A percentile compares a stretch with the other conserved stretches of the same genome.
Conservation (phyloP, 2,329 filamentous ascomycete species). For the Metarhizium brunneum region DNA sequence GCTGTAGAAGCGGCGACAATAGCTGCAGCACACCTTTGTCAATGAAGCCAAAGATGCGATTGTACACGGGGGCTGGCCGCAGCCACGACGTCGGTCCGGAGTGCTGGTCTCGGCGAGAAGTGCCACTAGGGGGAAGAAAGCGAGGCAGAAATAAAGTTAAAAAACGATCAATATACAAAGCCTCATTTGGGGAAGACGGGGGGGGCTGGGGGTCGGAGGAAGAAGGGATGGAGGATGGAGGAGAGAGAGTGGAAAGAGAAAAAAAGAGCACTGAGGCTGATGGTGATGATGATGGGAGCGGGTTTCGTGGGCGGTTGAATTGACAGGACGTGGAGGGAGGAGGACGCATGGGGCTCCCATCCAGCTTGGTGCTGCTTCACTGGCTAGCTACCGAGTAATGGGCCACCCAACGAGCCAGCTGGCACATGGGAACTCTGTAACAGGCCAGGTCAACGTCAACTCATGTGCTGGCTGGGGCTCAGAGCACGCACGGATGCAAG, state of each 20-base stretch:
- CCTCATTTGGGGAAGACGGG: slow-evolving; percentile 16
- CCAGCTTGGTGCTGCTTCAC: too few species aligned
- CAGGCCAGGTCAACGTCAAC: too few species aligned
- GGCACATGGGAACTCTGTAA: too few species aligned
- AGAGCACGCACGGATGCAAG: too few species aligned
- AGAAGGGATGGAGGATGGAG: slow-evolving; percentile 10
- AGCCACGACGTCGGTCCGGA: slow-evolving; percentile 1
- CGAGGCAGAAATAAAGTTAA: slow-evolving; percentile 20
- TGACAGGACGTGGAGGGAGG: background rate
- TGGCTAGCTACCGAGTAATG: too few species aligned
- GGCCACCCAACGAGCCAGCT: too few species aligned
- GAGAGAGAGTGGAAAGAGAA: slow-evolving; percentile 10
- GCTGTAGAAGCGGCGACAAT: background rate
- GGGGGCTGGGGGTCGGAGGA: slow-evolving; percentile 11
- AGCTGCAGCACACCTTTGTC: background rate
- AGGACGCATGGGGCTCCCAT: too few species aligned
- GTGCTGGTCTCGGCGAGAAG: slow-evolving; percentile 1
- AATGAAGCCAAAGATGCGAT: slow-evolving; percentile 1
- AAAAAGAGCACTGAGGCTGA: slow-evolving; percentile 11
- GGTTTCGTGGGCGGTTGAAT: background rate
- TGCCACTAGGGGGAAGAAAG: slow-evolving; percentile 5
- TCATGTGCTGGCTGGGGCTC: too few species aligned
- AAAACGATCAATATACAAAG: slow-evolving; percentile 27
- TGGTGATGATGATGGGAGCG: slow-evolving; percentile 10
- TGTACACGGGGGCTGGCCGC: background rate